phyloP scores from a whole-genome alignment of 2,329 filamentous ascomycete species.

The Claviceps digitariae region DNA sequence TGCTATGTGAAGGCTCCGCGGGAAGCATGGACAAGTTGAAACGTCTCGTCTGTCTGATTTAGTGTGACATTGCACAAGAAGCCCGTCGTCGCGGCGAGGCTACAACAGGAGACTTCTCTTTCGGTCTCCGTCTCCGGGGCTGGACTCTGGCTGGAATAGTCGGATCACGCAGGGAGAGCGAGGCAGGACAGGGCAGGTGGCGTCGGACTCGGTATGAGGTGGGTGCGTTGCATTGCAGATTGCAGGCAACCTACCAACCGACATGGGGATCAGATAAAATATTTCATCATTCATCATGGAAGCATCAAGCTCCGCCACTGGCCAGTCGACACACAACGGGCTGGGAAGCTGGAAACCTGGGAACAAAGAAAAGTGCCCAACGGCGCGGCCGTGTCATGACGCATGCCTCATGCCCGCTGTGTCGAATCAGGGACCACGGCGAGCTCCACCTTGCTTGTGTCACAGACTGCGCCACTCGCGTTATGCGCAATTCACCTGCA shows the following conservation, averaged over 20 bases:
- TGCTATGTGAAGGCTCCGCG: too few relatives aligned
- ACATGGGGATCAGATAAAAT: not conserved
- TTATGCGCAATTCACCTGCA: not conserved
- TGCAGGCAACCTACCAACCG: too few relatives aligned
- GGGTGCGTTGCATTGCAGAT: too few relatives aligned
- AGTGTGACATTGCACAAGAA: not conserved
- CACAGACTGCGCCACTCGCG: slow-evolving; percentile 5
- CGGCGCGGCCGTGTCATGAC: not conserved
- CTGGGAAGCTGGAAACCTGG: not conserved
- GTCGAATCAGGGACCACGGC: not conserved
- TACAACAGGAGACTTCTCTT: too few relatives aligned
- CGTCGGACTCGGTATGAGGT: not conserved
- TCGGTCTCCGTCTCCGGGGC: too few relatives aligned
- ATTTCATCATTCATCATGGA: not conserved
- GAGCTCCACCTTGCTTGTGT: not conserved
- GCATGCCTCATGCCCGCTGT: not conserved
- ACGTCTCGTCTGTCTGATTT: too few relatives aligned
- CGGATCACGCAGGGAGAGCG: too few relatives aligned
- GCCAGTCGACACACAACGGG: not conserved
- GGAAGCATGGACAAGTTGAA: too few relatives aligned
- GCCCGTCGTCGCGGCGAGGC: not conserved
- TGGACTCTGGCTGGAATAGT: too few relatives aligned
- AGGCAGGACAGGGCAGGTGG: not conserved
- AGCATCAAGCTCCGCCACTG: too few relatives aligned
- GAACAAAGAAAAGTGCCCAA: not conserved